Conservation (phyloP, 2,329 filamentous ascomycete genomes). For the Colletotrichum higginsianum region DNA sequence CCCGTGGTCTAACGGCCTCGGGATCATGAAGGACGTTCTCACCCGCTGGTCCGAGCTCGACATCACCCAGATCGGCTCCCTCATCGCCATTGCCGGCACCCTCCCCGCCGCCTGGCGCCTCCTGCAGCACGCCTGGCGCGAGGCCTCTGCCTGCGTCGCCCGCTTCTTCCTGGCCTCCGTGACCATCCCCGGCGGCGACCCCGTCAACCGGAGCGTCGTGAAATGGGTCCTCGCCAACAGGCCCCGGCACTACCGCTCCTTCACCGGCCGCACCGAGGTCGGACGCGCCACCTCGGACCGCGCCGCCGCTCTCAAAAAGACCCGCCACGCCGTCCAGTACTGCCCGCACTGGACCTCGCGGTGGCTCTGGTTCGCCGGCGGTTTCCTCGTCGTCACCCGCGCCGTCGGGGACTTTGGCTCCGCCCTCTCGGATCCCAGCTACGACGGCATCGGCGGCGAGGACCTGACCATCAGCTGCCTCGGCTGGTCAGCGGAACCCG, state of each 20-base stretch:
- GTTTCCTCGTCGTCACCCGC: slow-evolving; percentile 61
- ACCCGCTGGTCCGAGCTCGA: slow-evolving; percentile 61
- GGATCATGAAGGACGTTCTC: slow-evolving; percentile 55
- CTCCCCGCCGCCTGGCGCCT: slow-evolving; percentile 58
- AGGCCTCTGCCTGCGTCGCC: slow-evolving; percentile 57
- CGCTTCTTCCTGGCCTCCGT: slow-evolving; percentile 62
- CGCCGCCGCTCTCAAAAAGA: slow-evolving; percentile 59
- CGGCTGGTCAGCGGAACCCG: slow-evolving; percentile 64
- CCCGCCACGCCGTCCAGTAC: slow-evolving; percentile 58
- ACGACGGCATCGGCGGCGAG: slow-evolving; percentile 62
- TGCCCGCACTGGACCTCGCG: slow-evolving; percentile 60
- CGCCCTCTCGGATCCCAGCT: slow-evolving; percentile 57
- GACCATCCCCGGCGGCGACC: slow-evolving; percentile 59
- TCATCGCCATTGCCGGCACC: slow-evolving; percentile 60
- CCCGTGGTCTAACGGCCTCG: slow-evolving; percentile 52
- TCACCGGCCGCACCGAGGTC: slow-evolving; percentile 61
- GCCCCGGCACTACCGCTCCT: slow-evolving; percentile 56
- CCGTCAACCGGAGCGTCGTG: slow-evolving; percentile 61
- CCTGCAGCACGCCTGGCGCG: slow-evolving; percentile 53
- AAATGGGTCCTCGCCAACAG: slow-evolving; percentile 61
- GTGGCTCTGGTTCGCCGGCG: slow-evolving; percentile 66
- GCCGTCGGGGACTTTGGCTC: slow-evolving; percentile 56
- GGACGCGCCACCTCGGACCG: slow-evolving; percentile 52
- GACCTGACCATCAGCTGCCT: slow-evolving; percentile 65
- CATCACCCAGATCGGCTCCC: slow-evolving; percentile 60